Evolutionary conservation across 768 basidiomycete genomes (phyloP).

Genomic region (Erythrobasidium yunnanense): DNA sequence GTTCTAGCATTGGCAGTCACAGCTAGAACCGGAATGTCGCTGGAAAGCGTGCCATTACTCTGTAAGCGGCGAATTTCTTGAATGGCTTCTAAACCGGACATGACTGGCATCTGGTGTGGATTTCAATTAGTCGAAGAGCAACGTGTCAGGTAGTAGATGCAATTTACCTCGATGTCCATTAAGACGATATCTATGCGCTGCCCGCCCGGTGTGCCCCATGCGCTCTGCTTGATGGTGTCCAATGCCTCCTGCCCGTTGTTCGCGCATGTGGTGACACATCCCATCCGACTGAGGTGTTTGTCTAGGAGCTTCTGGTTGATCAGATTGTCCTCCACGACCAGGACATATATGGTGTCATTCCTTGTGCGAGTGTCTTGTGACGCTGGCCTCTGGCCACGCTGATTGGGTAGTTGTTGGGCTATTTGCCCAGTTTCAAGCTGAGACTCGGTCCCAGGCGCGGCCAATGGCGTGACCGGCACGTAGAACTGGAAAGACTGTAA

Average conservation of each 20-base stretch:
- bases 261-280: conserved; percentile 7
- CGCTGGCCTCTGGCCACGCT: not conserved
- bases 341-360: not conserved
- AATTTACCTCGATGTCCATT: conserved; percentile 31
- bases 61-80: conserved; percentile 16
- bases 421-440: not conserved
- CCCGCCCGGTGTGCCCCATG: not conserved
- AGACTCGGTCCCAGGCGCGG: too few species aligned
- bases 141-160: not conserved
- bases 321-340: conserved; percentile 28
- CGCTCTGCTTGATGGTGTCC: conserved; percentile 16
- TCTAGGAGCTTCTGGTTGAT: conserved; percentile 24
- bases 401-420: not conserved
- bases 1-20: conserved; percentile 14
- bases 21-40: conserved; percentile 12
- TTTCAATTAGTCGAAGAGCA: not conserved
- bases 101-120: conserved; percentile 17
- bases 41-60: not conserved
- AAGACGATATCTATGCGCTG: conserved; percentile 20
- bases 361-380: not conserved
- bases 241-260: conserved; percentile 27
- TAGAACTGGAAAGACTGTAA: too few species aligned
- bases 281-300: conserved; percentile 18
- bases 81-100: conserved; percentile 22
- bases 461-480: not conserved